A percentile compares a stretch with the other conserved stretches of the same genome.
phyloP scores from a whole-genome alignment of 2,329 filamentous ascomycete genomes.

The Verticillium longisporum region DNA sequence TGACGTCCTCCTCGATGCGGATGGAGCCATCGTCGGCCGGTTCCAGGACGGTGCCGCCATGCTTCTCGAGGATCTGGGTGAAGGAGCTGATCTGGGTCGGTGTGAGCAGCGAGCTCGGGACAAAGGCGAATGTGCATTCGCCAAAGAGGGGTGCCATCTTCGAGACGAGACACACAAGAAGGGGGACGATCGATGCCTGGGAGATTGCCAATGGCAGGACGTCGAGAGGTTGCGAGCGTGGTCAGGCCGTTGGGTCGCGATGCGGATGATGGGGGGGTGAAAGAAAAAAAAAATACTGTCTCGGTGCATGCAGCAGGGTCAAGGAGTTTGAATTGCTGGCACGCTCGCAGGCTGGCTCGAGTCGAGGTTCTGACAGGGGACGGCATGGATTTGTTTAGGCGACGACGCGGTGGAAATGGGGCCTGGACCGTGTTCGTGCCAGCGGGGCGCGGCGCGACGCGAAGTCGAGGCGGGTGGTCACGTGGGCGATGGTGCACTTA shows the following conservation, averaged over 20 bases:
- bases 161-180: not conserved
- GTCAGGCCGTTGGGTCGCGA: not conserved
- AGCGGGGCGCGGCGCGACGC: not conserved
- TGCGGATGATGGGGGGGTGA: not conserved
- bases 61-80: constrained; percentile 33
- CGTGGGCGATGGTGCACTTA: not conserved
- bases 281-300: not conserved
- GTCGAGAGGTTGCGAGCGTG: not conserved
- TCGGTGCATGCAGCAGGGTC: not conserved
- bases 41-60: constrained; percentile 44
- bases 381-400: not conserved
- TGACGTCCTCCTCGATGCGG: constrained; percentile 37
- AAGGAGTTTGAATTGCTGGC: not conserved
- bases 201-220: not conserved
- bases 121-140: constrained; percentile 38
- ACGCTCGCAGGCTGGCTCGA: not conserved
- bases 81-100: constrained; percentile 36
- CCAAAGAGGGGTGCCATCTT: constrained; percentile 24
- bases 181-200: not conserved
- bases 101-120: constrained; percentile 32
- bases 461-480: not conserved
- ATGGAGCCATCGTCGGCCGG: constrained; percentile 41
- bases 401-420: not conserved
- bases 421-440: not conserved
- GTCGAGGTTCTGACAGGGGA: not conserved